Evolutionary conservation across 805 yeast genomes (phyloP).

Genomic region (Wickerhamomyces subpelliculosus): DNA sequence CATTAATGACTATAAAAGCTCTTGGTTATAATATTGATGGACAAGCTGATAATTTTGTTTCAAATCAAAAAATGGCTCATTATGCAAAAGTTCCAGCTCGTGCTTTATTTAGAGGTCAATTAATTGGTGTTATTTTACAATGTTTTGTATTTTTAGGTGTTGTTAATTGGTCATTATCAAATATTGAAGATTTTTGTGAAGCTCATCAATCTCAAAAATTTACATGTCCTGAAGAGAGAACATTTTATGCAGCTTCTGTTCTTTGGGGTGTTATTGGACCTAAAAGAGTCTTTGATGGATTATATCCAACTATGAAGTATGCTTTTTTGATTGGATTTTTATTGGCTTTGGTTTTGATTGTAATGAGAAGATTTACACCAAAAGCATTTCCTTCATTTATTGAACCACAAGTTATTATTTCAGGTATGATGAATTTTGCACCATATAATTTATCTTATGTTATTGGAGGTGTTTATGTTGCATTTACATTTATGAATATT

Average conservation of each 20-base stretch:
- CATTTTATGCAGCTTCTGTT: constrained; percentile 29
- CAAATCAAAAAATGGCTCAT: constrained; percentile 49
- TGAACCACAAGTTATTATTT: constrained; percentile 42
- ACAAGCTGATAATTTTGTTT: constrained; percentile 53
- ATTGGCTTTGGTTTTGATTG: constrained; percentile 23
- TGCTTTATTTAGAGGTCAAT: constrained; percentile 41
- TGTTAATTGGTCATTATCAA: constrained; percentile 25
- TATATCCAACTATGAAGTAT: constrained; percentile 56
- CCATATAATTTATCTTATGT: constrained; percentile 38
- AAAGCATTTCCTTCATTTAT: constrained; percentile 22
- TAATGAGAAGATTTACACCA: constrained; percentile 18
- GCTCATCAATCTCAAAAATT: constrained; percentile 30
- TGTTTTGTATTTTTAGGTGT: constrained; percentile 20
- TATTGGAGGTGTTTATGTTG: constrained; percentile 19
- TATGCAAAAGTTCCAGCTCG: constrained; percentile 50
- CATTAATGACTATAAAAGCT: constrained; percentile 41
- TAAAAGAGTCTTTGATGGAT: constrained; percentile 41
- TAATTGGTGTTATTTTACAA: constrained; percentile 23
- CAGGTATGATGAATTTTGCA: constrained; percentile 40
- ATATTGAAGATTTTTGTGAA: constrained; percentile 25
- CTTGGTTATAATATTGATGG: constrained; percentile 50
- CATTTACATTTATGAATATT: constrained; percentile 38
- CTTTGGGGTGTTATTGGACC: constrained; percentile 50
- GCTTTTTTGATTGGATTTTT: constrained; percentile 50
- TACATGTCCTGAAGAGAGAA: constrained; percentile 26